Base-by-base conservation (phyloP, 108 stramenopile genomes). In the Cyclotella sp. region DNA sequence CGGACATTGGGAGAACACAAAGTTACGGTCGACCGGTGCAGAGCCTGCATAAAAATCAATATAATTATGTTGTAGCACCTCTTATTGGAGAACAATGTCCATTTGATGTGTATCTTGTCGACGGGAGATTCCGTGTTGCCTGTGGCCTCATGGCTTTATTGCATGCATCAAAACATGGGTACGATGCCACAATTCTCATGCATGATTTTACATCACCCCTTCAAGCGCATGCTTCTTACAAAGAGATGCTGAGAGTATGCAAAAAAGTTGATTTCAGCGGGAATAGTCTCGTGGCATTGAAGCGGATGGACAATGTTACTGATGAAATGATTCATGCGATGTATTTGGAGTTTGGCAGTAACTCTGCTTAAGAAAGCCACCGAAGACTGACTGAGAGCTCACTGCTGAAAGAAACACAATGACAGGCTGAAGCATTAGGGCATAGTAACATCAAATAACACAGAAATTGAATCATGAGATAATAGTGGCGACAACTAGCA, bases 81-180 rank as follows among this genome's bases (percentile, higher is more conserved):
- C 63, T 75, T 6, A 49, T 61, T 24, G 5, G 26, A 12, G 73
- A 75, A 40, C 24, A 41, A 16, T 55, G 54, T n/a, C 63, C 73
- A 16, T 75, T 75, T 28, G 73, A 75, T 30, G 63, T 75, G 30
- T 75, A 75, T 47, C 21, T 65, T 15, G 63, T 75, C 5, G 73
- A 75, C 43, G 73, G 73, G 24, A 21, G 73, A 18, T 65, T 55
- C 28, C 63, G 73, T n/a, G 41, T 75, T 9, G 64, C 63, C 0
- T 75, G 73, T 53, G 57, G 14, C 27, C 43, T 58, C 0, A n/a
- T 71, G 43, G 57, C 70, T 3, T 24, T 71, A 9, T 43, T 68
- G 51, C 67, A 68, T 34, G 24, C 67, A 29, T 68, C 67, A 34
- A n/a, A 27, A 27, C 16, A 43, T 14, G 49, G 51, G 28, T 27